These are phyloP conservation scores for Coniella lustricola DNA, from an alignment of 2,329 filamentous ascomycete genomes.

Conservation along the genomic window DNA sequence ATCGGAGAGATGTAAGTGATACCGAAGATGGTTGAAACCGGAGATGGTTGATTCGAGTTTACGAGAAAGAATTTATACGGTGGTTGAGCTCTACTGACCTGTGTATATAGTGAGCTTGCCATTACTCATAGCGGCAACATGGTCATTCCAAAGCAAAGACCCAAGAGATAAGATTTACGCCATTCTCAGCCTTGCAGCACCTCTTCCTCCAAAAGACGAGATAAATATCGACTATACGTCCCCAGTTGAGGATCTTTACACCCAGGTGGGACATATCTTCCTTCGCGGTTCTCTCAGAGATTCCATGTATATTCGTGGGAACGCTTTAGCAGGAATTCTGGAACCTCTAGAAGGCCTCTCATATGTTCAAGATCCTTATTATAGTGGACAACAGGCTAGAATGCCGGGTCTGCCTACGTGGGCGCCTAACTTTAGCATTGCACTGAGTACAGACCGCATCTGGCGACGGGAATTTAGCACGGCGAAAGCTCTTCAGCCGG, in stretches of 20 bases:
- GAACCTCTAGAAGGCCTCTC: constrained; percentile 9
- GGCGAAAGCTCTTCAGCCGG: no score
- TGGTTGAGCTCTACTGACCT: no score
- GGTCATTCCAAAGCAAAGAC: constrained; percentile 9
- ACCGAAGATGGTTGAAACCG: no score
- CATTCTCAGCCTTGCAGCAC: constrained; percentile 6
- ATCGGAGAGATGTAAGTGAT: no score
- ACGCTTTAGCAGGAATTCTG: constrained; percentile 1
- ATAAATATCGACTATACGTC: constrained; percentile 5
- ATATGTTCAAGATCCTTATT: neutral
- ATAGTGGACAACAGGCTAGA: constrained; percentile 1
- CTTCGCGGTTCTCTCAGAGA: neutral
- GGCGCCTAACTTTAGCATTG: constrained; percentile 1
- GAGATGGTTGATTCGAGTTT: no score
- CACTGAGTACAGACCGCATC: no score
- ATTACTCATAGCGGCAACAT: constrained; percentile 4
- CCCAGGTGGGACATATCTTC: neutral
- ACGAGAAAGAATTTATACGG: no score
- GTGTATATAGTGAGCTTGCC: no score
- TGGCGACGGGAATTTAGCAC: no score
- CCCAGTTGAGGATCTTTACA: constrained; percentile 1
- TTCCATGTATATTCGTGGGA: neutral
- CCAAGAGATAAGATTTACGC: constrained; percentile 10
- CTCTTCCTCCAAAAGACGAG: constrained; percentile 2
- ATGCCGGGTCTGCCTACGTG: constrained; percentile 3